Evolutionary conservation across 176 grass and related monocot genomes (phyloP), one percentile per base, ranked within the genome.

Genomic region (Dactylis glomerata): DNA sequence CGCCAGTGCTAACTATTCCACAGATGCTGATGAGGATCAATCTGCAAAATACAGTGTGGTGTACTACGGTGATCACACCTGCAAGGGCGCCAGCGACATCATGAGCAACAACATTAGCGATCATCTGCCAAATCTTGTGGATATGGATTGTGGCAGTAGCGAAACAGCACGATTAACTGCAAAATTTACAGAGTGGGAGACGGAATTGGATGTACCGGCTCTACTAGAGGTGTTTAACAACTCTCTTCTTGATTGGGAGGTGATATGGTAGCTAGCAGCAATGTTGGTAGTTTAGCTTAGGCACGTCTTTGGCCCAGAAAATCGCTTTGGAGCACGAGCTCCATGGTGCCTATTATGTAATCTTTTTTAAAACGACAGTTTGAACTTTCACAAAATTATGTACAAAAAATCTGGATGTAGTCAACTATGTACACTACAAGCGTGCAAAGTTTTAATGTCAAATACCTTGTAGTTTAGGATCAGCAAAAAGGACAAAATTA

Each of bases 41-140:
- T 19, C 58, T 19, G 47, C 38, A 8, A 78, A 64, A 61, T 92
- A 68, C 75, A 50, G 9, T 8, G 84, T 92, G 1, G 50, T 80
- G 26, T 92, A 92, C 77, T 30, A 59, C 13, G 54, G 50, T 6
- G 73, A 57, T 13, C 91, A 92, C 81, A 81, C 80, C 9, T 92
- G 87, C 75, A 68, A 86, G 42, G 63, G n/a, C n/a, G n/a, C 23
- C 24, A 17, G 28, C 1, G 55, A 77, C 19, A 16, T 22, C 38
- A 36, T 5, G 10, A n/a, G 69, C 16, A 73, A 73, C 14, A 30
- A 19, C 69, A 30, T 2, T 73, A 73, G 27, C 14, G 24, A 30
- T 0, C 22, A 5, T 50, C 84, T 74, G 9, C 32, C 64, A 16
- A 19, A 11, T 34, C 64, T 64, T 64, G 61, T 64, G 19, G 57